Base-by-base conservation (phyloP, 371 early-diverging fungal genomes). In the Globomyces sp. region DNA sequence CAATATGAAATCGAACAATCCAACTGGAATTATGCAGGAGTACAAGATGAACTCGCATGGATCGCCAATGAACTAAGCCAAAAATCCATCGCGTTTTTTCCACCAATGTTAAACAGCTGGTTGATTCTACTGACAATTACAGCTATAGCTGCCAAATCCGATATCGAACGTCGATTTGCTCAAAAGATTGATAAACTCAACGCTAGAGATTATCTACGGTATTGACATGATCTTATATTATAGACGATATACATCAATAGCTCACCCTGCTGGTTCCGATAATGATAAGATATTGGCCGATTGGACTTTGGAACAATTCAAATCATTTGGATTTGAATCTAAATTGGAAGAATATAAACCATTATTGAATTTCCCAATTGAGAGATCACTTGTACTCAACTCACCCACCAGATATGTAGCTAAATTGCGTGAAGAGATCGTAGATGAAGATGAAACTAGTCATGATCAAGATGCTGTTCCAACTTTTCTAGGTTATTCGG, bases 401-500 rank as follows among this genome's bases (percentile, higher is more conserved):
- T 73, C 81, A 44, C 78, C 78, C 4, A 66, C 73, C 1, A 70
- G 62, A 41, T 88, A 77, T 50, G 77, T 84, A 47, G 89, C 88
- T 1, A 59, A 70, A 2, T 72, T 89, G 10, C 64, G 60, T 9
- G 89, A 89, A 65, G 86, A 83, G 36, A 51, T 63, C 2, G 70
- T 88, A 9, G 77, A 80, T 3, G 87, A 85, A 41, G 89, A 88
- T 69, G 64, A 67, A 34, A 81, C 85, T 0, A 76, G 82, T 36
- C 69, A 80, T 2, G 69, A 86, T 63, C 60, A 58, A 53, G 10
- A 70, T 9, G 81, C 71, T 36, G 75, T 85, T 2, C 88, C 88
- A 2, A 77, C 86, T 4, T 89, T 89, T 66, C 89, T 86, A 63
- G 89, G 84, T 40, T 86, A 85, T 66, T 83, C 87, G 45, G 85